A percentile compares a stretch with the other conserved stretches of the same genome.
Conservation (phyloP, 768 basidiomycete genomes). For the Scleroderma bovista region DNA sequence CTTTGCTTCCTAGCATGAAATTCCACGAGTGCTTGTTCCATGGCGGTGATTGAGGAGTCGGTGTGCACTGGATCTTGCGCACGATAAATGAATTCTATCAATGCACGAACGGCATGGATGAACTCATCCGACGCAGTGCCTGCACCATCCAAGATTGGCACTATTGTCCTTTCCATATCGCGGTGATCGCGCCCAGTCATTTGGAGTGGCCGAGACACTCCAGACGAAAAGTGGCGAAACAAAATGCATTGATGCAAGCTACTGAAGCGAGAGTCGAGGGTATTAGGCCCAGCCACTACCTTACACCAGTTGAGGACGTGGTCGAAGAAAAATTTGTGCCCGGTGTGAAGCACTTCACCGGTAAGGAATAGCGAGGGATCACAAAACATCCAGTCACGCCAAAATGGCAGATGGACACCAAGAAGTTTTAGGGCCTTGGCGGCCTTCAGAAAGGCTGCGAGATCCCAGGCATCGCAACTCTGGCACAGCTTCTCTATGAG, state of each 20-base stretch:
- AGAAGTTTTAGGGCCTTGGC: neutral
- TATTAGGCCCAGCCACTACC: neutral
- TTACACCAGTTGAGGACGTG: slow-evolving; percentile 12
- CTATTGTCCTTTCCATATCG: slow-evolving; percentile 31
- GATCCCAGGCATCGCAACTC: slow-evolving; percentile 18
- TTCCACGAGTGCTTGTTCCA: slow-evolving; percentile 2
- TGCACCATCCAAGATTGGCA: slow-evolving; percentile 9
- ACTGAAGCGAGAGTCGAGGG: neutral
- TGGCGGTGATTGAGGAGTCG: neutral
- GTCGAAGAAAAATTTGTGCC: slow-evolving; percentile 10
- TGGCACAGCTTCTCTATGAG: neutral
- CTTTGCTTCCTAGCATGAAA: slow-evolving; percentile 14
- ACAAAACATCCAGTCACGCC: neutral
- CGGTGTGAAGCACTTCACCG: slow-evolving; percentile 13
- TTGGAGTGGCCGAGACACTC: slow-evolving; percentile 36
- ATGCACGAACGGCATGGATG: slow-evolving; percentile 4
- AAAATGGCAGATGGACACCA: neutral
- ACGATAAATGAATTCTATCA: slow-evolving; percentile 23
- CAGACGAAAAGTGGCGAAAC: slow-evolving; percentile 26
- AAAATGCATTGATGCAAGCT: slow-evolving; percentile 9
- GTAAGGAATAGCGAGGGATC: slow-evolving; percentile 2
- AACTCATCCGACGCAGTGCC: neutral
- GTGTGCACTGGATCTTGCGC: slow-evolving; percentile 14
- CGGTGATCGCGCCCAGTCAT: slow-evolving; percentile 37
- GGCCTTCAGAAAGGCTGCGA: slow-evolving; percentile 3